Percentiles rank a stretch among this genome's conserved stretches.
These are phyloP conservation scores for Plasmodium yoelii DNA, from an alignment of 169 alveolate species.

Conservation along the genomic window DNA sequence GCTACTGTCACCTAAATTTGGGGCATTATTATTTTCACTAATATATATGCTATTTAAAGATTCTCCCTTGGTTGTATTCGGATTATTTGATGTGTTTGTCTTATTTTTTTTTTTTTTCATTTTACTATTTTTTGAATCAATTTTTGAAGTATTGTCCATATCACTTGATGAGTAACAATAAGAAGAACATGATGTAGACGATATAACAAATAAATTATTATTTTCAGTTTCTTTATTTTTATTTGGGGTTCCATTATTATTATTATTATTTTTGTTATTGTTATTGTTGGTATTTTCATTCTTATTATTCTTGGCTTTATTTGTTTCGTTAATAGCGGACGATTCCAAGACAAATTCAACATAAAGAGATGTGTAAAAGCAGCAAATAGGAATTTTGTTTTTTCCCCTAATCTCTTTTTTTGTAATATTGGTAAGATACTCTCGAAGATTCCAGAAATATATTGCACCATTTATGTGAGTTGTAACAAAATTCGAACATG, in stretches of 20 bases:
- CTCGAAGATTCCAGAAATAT: slow-evolving; percentile 56
- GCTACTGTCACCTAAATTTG: background rate
- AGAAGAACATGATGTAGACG: slow-evolving; percentile 71
- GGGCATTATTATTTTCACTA: background rate
- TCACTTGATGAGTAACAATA: slow-evolving; percentile 71
- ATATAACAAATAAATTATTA: slow-evolving; percentile 63
- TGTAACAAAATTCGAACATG: slow-evolving; percentile 53
- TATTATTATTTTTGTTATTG: background rate
- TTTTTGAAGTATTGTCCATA: slow-evolving; percentile 13
- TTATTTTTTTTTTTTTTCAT: background rate
- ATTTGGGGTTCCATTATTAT: background rate
- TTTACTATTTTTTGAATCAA: background rate
- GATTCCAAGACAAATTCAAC: slow-evolving; percentile 51
- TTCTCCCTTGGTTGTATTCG: background rate
- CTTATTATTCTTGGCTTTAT: slow-evolving; percentile 24
- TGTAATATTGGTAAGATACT: slow-evolving; percentile 6
- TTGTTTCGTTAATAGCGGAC: slow-evolving; percentile 31
- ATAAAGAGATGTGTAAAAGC: slow-evolving; percentile 64
- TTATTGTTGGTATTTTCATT: background rate
- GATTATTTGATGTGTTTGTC: background rate
- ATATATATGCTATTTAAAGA: background rate
- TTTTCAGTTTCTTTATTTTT: slow-evolving; percentile 33
- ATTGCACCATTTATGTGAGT: slow-evolving; percentile 58
- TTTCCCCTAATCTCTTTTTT: slow-evolving; percentile 4
- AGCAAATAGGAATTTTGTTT: slow-evolving; percentile 6